Evolutionary conservation across 2,329 filamentous ascomycete species (phyloP), one percentile per base, ranked within the genome.

Genomic region (Phyllosticta citribraziliensis): DNA sequence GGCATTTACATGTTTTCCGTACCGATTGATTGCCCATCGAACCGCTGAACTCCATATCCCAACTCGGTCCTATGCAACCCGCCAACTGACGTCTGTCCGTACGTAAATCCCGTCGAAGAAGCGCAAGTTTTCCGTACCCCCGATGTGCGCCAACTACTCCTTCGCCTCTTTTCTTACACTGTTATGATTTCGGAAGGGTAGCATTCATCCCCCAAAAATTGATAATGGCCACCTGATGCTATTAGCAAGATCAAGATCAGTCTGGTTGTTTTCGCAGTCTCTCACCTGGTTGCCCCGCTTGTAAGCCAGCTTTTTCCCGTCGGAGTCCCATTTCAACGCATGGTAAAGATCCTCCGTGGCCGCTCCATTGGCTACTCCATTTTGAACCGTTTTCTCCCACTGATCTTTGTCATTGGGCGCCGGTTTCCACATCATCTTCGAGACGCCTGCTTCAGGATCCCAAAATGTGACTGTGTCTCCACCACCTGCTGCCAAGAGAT

Each of bases 391-490:
- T 3, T 54, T 57, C 25, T 61, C 57, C 58, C 58, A 58, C 14
- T 65, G 60, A 5, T 62, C 58, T 9, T 57, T 53, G 25, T 57
- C 54, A 19, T 50, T 40, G 35, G 70, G 69, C 22, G 68, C n/a
- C n/a, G 60, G 55, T 17, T 57, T 70, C 73, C 73, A 75, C 22
- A 64, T 67, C 9, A 71, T 73, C 52, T 73, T 66, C 12, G 72
- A 70, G 10, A 69, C 66, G 6, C 73, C 71, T 30, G 68, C 70
- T 40, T 71, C 69, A 2, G 73, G 62, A 56, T 72, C 68, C 77
- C 78, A 80, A n/a, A 80, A 69, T 5, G 75, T 75, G 11, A 79
- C 71, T 6, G 73, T 69, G 62, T 78, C 75, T 6, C 70, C 71
- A 2, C 76, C 75, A 8, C 73, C 77, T 19, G 76, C 74, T 10